phyloP scores from a whole-genome alignment of 495 filamentous ascomycete species.

The Staphylotrichum longicolle region DNA sequence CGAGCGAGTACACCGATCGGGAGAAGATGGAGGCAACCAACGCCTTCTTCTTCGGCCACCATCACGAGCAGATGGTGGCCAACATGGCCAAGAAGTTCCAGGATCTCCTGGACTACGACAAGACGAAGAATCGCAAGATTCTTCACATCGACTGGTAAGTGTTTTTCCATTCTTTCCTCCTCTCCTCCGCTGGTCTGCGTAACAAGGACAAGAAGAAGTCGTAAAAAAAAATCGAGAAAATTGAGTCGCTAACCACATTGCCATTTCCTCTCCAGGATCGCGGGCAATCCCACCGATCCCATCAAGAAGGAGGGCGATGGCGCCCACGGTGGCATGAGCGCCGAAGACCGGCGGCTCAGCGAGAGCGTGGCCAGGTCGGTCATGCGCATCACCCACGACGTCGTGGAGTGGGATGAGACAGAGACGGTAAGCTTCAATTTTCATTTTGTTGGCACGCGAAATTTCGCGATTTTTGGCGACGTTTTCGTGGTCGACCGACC shows the following conservation, averaged over 20 bases:
- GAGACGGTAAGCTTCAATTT: conserved; percentile 1
- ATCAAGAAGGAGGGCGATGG: neutral
- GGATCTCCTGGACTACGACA: conserved; percentile 22
- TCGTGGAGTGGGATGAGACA: conserved; percentile 6
- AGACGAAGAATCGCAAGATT: conserved; percentile 20
- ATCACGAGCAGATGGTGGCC: conserved; percentile 15
- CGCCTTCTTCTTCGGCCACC: conserved; percentile 15
- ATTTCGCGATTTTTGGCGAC: neutral
- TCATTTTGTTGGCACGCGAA: too few species aligned
- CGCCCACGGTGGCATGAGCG: conserved; percentile 2
- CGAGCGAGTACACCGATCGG: conserved; percentile 7
- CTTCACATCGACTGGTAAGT: conserved; percentile 28
- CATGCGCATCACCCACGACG: conserved; percentile 10
- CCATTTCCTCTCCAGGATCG: conserved; percentile 8
- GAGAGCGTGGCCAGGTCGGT: conserved; percentile 7
- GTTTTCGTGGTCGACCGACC: neutral
- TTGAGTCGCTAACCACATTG: conserved; percentile 5
- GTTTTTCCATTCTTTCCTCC: too few species aligned
- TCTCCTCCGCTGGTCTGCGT: too few species aligned
- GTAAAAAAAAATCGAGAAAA: neutral
- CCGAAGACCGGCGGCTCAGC: conserved; percentile 12
- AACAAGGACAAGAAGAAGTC: too few species aligned
- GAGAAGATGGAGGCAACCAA: conserved; percentile 21
- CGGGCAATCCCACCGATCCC: conserved; percentile 24
- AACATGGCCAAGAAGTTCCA: conserved; percentile 20